Conservation (phyloP, 2,329 filamentous ascomycete genomes). For the Triangularia verruculosa region DNA sequence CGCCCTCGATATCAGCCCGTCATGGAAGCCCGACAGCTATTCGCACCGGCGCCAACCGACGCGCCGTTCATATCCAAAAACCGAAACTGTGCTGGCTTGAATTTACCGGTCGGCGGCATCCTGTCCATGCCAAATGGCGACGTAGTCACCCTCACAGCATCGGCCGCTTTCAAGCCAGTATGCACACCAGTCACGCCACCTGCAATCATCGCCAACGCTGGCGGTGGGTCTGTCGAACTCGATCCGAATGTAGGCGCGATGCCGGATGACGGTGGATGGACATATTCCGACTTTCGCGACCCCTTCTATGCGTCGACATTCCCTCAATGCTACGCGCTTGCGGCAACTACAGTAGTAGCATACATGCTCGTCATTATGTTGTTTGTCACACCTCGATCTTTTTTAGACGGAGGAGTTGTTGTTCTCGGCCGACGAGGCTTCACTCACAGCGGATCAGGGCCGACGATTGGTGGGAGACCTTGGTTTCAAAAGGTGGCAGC, state of each 20-base stretch:
- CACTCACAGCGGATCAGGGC: slow-evolving; percentile 75
- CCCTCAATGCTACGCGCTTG: slow-evolving; percentile 89
- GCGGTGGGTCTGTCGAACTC: slow-evolving; percentile 36
- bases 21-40: slow-evolving; percentile 29
- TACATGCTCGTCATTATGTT: slow-evolving; percentile 94
- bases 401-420: slow-evolving; percentile 80
- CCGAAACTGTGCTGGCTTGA: slow-evolving; percentile 25
- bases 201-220: slow-evolving; percentile 42
- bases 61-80: slow-evolving; percentile 18
- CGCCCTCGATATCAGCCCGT: slow-evolving; percentile 25
- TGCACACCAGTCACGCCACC: slow-evolving; percentile 46
- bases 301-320: slow-evolving; percentile 94
- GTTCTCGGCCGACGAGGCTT: slow-evolving; percentile 79
- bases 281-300: slow-evolving; percentile 67
- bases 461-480: slow-evolving; percentile 85
- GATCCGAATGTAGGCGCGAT: slow-evolving; percentile 23
- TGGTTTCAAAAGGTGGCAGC: slow-evolving; percentile 87
- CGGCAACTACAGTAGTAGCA: slow-evolving; percentile 83
- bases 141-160: slow-evolving; percentile 56
- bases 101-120: slow-evolving; percentile 28
- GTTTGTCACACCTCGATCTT: slow-evolving; percentile 90
- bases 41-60: slow-evolving; percentile 19
- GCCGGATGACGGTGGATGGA: slow-evolving; percentile 32
- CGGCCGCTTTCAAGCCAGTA: slow-evolving; percentile 58
- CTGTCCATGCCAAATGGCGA: slow-evolving; percentile 37